Evolutionary conservation across 768 basidiomycete genomes (phyloP), one percentile per base, ranked within the genome.

Genomic region (Hydnomerulius pinastri): DNA sequence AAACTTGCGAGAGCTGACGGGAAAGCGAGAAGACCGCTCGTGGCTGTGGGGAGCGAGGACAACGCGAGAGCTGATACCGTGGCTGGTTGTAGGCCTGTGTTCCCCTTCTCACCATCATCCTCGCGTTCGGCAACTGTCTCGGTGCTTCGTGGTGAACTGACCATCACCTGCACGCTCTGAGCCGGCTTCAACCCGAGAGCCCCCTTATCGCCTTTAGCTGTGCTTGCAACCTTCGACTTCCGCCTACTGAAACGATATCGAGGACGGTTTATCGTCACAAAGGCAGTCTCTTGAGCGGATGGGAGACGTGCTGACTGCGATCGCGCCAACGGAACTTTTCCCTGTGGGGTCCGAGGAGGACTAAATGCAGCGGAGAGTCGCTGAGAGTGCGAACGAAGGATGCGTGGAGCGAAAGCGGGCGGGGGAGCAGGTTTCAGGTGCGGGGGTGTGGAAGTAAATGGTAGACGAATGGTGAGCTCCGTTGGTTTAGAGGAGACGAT

Each of bases 321-420:
- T n/a, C 65, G 57, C 30, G 47, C 56, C 30, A 65, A 43, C 6
- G 41, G 12, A 5, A 23, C n/a, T 3, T 49, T 50, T 32, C 32
- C 33, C 43, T 42, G 43, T 2, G 32, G 15, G 7, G 25, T 9
- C 21, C 35, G 20, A 17, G 11, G 28, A 18, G 50, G 15, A 25
- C 32, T 44, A 28, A 18, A 20, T 12, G 6, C 20, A 25, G 20
- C 27, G 23, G 36, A 8, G 17, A 55, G 45, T 33, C 58, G 51
- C 27, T 65, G 67, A 4, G 65, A 65, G 15, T 57, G 56, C 12
- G 65, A 63, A 32, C 67, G 65, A 28, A 63, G 61, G 40, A 65
- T 55, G 27, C 54, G 63, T 8, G 55, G 50, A 15, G 52, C 45
- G 25, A 56, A 54, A 55, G 55, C 48, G 12, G 35, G 18, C 7